Conservation (phyloP, 108 stramenopile species). For the Epipyxis sp. region DNA sequence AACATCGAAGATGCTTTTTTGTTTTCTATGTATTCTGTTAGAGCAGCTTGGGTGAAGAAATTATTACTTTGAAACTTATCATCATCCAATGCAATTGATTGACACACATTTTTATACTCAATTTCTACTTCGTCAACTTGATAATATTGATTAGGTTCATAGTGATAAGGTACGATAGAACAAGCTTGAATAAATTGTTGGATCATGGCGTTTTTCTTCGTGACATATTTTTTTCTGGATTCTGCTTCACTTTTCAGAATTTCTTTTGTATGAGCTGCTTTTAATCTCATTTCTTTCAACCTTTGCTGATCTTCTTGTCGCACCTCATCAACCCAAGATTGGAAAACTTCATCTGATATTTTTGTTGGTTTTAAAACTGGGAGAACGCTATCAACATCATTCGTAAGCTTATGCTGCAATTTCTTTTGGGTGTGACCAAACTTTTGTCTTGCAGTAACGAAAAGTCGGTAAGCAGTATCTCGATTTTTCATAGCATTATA, state of each 20-base stretch:
- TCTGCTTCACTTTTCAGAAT: background rate
- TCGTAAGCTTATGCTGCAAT: background rate
- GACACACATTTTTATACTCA: background rate
- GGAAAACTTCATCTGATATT: background rate
- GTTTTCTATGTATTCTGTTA: background rate
- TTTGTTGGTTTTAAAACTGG: background rate
- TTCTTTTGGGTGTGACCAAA: background rate
- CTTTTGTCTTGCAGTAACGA: background rate
- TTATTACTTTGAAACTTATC: background rate
- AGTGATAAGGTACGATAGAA: too few relatives aligned
- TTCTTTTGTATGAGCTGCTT: background rate
- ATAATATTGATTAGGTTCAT: background rate
- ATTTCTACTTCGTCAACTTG: background rate
- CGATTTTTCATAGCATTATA: background rate
- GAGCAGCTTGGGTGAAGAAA: too few relatives aligned
- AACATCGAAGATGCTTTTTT: background rate
- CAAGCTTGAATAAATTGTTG: background rate
- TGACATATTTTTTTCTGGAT: background rate
- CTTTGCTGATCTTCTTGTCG: background rate
- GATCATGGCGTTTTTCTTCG: background rate
- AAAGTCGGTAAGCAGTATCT: background rate
- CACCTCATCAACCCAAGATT: constrained; percentile 20
- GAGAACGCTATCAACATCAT: background rate
- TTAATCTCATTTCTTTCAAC: background rate
- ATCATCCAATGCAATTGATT: background rate